Evolutionary conservation across 2,329 filamentous ascomycete genomes (phyloP).

Genomic region (Curvularia lunata): DNA sequence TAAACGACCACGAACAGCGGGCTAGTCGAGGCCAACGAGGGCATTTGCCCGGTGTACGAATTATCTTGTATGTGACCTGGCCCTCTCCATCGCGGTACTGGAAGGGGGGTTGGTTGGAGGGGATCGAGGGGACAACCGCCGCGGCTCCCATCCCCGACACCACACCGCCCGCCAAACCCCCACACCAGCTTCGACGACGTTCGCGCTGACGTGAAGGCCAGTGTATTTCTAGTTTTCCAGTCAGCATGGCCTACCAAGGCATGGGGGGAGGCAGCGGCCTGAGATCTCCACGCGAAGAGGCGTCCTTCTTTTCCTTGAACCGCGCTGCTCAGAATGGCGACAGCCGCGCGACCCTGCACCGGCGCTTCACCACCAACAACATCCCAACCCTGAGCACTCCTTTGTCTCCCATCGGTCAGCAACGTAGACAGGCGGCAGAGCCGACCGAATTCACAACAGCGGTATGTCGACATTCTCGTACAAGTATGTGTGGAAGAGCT

Average conservation of each 20-base stretch:
- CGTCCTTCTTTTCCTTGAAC: constrained; percentile 74
- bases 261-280: constrained; percentile 74
- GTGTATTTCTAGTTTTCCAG: constrained; percentile 48
- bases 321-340: constrained; percentile 65
- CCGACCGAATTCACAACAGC: constrained; percentile 60
- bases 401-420: constrained; percentile 65
- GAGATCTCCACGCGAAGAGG: constrained; percentile 77
- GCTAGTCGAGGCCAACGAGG: constrained; percentile 27
- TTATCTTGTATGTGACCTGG: constrained; percentile 32
- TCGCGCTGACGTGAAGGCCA: constrained; percentile 40
- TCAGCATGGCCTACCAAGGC: constrained; percentile 68
- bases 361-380: constrained; percentile 91
- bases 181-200: constrained; percentile 28
- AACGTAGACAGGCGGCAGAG: constrained; percentile 61
- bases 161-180: constrained; percentile 48
- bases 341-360: constrained; percentile 77
- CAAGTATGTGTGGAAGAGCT: constrained; percentile 9
- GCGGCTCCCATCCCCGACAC: constrained; percentile 27
- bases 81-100: constrained; percentile 15
- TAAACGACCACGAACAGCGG: constrained; percentile 24
- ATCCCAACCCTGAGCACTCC: constrained; percentile 78
- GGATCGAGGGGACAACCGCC: constrained; percentile 2
- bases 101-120: constrained; percentile 8
- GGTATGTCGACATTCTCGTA: constrained; percentile 50
- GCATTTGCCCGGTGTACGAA: constrained; percentile 38